Base-by-base conservation (phyloP, 208 protist species). In the Leishmania gerbilli region DNA sequence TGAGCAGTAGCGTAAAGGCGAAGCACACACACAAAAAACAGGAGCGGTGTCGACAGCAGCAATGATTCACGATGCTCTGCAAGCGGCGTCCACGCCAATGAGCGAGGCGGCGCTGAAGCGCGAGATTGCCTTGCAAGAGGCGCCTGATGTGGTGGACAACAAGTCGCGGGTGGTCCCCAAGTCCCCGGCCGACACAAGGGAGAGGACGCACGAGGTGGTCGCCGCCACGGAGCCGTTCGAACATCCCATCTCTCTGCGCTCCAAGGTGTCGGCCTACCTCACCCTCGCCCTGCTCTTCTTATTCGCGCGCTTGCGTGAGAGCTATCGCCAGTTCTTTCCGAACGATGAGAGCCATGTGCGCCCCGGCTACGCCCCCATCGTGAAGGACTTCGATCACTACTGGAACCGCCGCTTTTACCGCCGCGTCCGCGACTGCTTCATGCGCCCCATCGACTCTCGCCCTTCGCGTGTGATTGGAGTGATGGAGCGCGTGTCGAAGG, bases 301-400 rank as follows among this genome's bases (percentile, higher is more conserved):
- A 37, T 87, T 96, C 37, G 90, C 85, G 47, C 76, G 90, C 51
- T 60, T 92, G 42, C 84, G 90, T 31, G 93, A 96, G 69, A 72
- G 89, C 24, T 95, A 88, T 72, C 85, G 88, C 47, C 79, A 85
- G 75, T 65, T 96, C 51, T 93, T 93, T 75, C 84, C 90, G 37
- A 71, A 67, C 34, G 76, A 74, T 11, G 58, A 84, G 55, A 76
- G 37, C 53, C 71, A 86, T 74, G 80, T 84, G 37, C 84, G 82
- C 19, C 79, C 84, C 51, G 98, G 97, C 53, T 99, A 99, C 84
- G 97, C 97, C n/a, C 98, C 99, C 56, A 89, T 99, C n/a, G 90
- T 98, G 75, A 93, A 92, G 72, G 91, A 95, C 81, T 99, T 99
- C 80, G 98, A 99, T 78, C 87, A 96, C 84, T 99, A 98, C 84